Evolutionary conservation across 176 grass and related monocot genomes (phyloP), one percentile per base, ranked within the genome.

Genomic region (Rhipidocladum racemiflorum): DNA sequence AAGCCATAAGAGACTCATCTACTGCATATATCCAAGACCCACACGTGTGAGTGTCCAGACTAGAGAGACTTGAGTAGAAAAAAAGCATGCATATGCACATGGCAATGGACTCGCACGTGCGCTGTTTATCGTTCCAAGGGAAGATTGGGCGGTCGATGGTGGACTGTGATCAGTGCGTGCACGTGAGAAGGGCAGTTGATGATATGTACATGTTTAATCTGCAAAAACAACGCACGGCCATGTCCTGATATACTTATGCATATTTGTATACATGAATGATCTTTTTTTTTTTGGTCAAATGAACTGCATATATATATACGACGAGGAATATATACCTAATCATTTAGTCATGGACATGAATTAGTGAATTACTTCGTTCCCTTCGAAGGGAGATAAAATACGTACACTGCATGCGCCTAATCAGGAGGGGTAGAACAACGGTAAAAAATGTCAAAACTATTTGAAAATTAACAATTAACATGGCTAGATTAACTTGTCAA

Each of bases 41-140:
- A 83, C 90, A 86, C 87, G 87, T 89, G 87, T 83, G 83, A 16
- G 25, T 78, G 83, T 76, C 81, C 82, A 85, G 67, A 65, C 66
- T 54, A 35, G 27, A 63, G 5, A 36, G 56, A 61, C 70, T 81
- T 80, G 48, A 75, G 53, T 69, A 80, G 69, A 86, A 86, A 66
- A 63, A 72, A 83, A 67, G 83, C 88, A 83, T 88, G 90, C 83
- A 83, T 46, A 54, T 25, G 85, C 88, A 88, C 85, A 87, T 81
- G 80, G 63, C 61, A 81, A 39, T 74, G 89, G 85, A 59, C 56
- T 50, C 35, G 13, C 84, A 87, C 90, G 83, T 87, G 87, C 80
- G 6, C 70, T 34, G 3, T 84, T 79, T 78, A 70, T 85, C 85
- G 77, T 91, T 76, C 82, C 49, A 85, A 84, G 65, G 81, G 85